These are phyloP conservation scores for Primulina tabacum DNA, from an alignment of 257 asterid species.

Conservation along the genomic window DNA sequence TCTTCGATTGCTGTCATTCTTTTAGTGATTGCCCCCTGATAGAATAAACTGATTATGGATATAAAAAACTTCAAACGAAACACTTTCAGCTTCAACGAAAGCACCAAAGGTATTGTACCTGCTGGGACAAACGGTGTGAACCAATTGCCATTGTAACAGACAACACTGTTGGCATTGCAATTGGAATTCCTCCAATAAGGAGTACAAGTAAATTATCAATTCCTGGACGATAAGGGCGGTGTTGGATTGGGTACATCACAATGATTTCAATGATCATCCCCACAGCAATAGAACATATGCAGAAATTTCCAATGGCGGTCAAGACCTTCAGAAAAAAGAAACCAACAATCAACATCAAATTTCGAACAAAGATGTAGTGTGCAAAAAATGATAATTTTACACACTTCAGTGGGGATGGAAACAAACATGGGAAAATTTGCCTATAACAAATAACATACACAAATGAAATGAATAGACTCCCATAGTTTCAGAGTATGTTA, in stretches of 20 bases:
- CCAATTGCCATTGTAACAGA: conserved; percentile 45
- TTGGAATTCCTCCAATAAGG: conserved; percentile 47
- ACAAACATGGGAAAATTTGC: neutral
- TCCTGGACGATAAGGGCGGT: conserved; percentile 34
- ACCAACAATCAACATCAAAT: neutral
- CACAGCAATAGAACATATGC: conserved; percentile 44
- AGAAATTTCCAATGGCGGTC: conserved; percentile 45
- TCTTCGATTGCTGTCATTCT: conserved; percentile 50
- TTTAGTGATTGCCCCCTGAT: conserved; percentile 43
- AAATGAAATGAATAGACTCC: neutral
- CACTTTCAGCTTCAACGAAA: neutral
- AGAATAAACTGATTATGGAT: neutral
- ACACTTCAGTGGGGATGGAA: neutral
- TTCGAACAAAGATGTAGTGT: neutral
- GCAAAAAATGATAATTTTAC: neutral
- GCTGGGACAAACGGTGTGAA: conserved; percentile 38
- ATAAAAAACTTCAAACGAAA: neutral
- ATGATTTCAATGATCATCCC: conserved; percentile 38
- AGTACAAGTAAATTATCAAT: conserved; percentile 41
- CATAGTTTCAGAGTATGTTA: conserved; percentile 2
- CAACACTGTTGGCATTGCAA: conserved; percentile 46
- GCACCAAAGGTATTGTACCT: conserved; percentile 15
- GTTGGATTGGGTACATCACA: conserved; percentile 35
- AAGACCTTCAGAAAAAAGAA: conserved; percentile 31
- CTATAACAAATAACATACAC: neutral